Conservation (phyloP, 2,329 filamentous ascomycete genomes). For the Aspergillus pseudoterreus region DNA sequence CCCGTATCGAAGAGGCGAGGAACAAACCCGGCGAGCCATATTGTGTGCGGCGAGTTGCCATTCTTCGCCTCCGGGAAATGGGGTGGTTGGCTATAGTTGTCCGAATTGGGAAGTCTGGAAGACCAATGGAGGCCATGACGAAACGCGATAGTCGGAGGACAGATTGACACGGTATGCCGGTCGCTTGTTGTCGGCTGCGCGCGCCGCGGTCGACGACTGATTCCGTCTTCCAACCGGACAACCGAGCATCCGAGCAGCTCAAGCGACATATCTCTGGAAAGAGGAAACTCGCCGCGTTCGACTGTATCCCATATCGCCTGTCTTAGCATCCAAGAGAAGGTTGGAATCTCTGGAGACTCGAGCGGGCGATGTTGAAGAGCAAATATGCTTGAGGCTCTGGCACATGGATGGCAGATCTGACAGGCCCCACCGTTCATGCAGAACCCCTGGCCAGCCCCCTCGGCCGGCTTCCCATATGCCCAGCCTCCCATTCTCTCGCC, state of each 20-base stretch:
- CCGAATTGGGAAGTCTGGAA: slow-evolving; percentile 1
- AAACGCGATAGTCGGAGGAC: neutral
- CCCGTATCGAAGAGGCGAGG: neutral
- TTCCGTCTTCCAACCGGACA: neutral
- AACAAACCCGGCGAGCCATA: neutral
- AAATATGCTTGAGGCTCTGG: neutral
- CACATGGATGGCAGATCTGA: neutral
- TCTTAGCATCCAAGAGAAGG: neutral
- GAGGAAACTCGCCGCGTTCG: neutral
- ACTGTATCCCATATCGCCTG: neutral
- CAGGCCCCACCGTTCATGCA: neutral
- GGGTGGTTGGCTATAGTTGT: slow-evolving; percentile 14
- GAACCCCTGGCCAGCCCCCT: neutral
- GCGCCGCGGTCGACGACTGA: neutral
- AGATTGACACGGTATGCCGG: neutral
- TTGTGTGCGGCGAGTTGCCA: slow-evolving; percentile 3
- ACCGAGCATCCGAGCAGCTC: neutral
- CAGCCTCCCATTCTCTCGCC: neutral
- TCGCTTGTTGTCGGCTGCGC: neutral
- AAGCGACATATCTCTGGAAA: neutral
- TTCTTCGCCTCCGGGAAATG: slow-evolving; percentile 9
- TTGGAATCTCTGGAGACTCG: neutral
- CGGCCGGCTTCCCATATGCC: neutral
- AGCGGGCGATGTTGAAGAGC: neutral
- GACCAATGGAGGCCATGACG: neutral